Evolutionary conservation across 2,329 filamentous ascomycete species (phyloP), one percentile per base, ranked within the genome.

Genomic region (Neopestalotiopsis rosae): DNA sequence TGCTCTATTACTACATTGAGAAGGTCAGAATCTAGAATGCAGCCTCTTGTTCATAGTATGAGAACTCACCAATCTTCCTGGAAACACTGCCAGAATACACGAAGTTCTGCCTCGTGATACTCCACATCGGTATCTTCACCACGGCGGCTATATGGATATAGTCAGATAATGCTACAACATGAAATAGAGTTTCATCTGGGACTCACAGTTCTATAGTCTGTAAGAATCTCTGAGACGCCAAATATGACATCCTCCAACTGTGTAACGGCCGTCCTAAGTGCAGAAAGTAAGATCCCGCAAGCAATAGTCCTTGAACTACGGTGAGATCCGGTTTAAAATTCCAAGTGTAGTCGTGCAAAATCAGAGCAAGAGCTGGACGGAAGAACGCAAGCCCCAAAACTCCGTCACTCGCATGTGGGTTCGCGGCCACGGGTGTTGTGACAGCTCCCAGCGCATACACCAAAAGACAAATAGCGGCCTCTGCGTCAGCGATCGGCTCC

Each of bases 41-140:
- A 56, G 13, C 24, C 24, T 14, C 12, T 14, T 5, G 0, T 6
- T 6, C 12, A 13, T 14, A 10, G 28, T 12, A 2, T n/a, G 1
- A 10, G 9, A 32, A 72, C 79, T 72, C 78, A 90, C 89, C 88
- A 93, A 80, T 94, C 92, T 40, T 92, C 83, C 73, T 93, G 90
- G 68, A 93, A 83, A 75, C 90, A 92, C 38, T 91, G 91, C 91
- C 91, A 94, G 72, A 91, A 93, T 1, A 89, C 87, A 68, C 91
- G 84, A 52, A 87, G 80, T 68, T 85, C 84, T 20, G 83, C 76
- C 71, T 89, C 85, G 68, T 85, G 75, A 12, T 71, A 74, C 24
- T 76, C 72, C 14, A 69, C 67, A 52, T 71, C 72, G 7, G 72
- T 67, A 61, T 72, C 65, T 52, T 71, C 68, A 9, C 69, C 64